Evolutionary conservation across 2,329 filamentous ascomycete species (phyloP).

Genomic region (Monilinia fructicola): DNA sequence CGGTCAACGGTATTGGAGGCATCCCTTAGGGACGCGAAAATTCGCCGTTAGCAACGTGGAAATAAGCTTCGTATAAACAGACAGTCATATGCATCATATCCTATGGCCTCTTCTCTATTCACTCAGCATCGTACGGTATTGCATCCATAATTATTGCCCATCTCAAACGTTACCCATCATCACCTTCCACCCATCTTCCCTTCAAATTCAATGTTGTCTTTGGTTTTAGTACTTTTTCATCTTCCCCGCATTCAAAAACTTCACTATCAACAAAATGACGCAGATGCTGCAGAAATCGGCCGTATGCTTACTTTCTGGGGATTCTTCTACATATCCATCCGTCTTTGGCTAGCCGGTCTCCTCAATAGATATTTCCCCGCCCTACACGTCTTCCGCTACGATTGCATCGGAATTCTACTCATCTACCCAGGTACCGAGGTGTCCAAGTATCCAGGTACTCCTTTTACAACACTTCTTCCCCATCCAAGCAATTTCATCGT

Average conservation of each 20-base stretch:
- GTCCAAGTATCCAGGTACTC: conserved; percentile 13
- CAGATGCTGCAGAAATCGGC: conserved; percentile 15
- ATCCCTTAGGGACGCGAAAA: neutral
- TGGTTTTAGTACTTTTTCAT: neutral
- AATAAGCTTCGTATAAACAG: conserved; percentile 7
- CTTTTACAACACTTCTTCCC: conserved; percentile 15
- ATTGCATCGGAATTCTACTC: neutral
- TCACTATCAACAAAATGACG: neutral
- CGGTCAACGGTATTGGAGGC: neutral
- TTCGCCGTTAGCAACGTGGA: neutral
- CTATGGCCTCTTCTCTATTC: conserved; percentile 1
- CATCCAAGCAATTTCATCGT: neutral
- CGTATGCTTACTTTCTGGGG: conserved; percentile 20
- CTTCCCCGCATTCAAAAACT: neutral
- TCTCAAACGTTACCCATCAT: neutral
- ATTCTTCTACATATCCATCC: conserved; percentile 9
- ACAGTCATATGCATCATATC: conserved; percentile 8
- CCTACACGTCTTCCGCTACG: neutral
- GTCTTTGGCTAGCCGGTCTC: neutral
- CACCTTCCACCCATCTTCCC: neutral
- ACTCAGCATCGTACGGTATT: conserved; percentile 12
- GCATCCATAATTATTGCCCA: conserved; percentile 7
- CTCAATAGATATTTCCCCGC: conserved; percentile 3
- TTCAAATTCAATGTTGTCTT: conserved; percentile 16
- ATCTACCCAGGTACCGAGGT: conserved; percentile 14